phyloP scores from a whole-genome alignment of 2,329 filamentous ascomycete species.

The Cylindrodendrum hubeiense region DNA sequence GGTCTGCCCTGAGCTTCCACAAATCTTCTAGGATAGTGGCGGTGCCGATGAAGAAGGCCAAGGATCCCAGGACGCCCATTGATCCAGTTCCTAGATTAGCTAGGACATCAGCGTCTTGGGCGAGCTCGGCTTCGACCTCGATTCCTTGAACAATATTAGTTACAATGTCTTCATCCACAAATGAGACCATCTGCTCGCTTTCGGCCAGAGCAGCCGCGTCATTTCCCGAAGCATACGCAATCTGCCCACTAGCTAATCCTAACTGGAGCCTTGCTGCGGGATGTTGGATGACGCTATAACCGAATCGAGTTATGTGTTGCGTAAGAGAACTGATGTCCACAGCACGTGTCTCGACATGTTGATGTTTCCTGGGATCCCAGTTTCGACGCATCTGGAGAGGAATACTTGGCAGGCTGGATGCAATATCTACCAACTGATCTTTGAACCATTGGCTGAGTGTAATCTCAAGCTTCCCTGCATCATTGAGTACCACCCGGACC shows the following conservation, averaged over 20 bases:
- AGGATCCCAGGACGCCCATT: background rate
- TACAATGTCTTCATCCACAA: background rate
- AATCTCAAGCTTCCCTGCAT: background rate
- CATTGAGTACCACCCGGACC: background rate
- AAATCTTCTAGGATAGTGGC: background rate
- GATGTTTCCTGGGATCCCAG: background rate
- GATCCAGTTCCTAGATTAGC: background rate
- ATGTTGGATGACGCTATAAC: background rate
- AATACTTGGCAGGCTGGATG: background rate
- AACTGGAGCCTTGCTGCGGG: background rate
- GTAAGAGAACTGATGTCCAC: background rate
- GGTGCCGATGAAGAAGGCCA: background rate
- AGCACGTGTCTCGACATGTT: background rate
- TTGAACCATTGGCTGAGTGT: background rate
- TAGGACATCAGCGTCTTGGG: background rate
- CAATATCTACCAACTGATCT: background rate
- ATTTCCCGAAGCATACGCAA: background rate
- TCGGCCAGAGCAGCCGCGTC: background rate
- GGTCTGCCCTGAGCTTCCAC: conserved; percentile 1
- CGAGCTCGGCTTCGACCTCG: background rate
- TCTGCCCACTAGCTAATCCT: background rate
- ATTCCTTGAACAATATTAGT: background rate
- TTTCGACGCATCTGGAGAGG: background rate
- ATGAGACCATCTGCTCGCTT: background rate
- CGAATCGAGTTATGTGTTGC: background rate